Evolutionary conservation across 352 stramenopile species (phyloP), one percentile per base, ranked within the genome.

Genomic region (Pythium folliculosum): DNA sequence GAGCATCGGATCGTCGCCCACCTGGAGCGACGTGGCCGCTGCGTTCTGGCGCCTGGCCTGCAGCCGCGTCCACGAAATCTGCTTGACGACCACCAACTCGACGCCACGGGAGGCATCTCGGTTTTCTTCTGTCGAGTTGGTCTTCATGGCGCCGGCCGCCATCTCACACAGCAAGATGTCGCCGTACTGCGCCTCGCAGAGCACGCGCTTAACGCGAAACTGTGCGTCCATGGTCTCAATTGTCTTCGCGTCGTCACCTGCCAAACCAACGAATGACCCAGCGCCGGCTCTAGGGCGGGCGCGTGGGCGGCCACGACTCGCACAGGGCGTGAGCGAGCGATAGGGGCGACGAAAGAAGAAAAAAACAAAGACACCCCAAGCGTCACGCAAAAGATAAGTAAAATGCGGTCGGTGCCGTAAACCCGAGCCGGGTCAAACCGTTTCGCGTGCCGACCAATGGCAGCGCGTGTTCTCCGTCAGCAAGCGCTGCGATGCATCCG

Each of bases 161-260:
- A 61, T 17, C 38, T 67, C 58, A 35, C 65, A 72, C 5, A 72
- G 65, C 35, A 72, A 49, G 44, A 72, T 55, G 8, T 72, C 65
- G 38, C 65, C 65, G 19, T 64, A 72, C 53, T 72, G 65, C 44
- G 65, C 65, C 3, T 52, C 43, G 44, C 66, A 53, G 3, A 72
- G 66, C 49, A 71, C 65, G 10, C 63, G 55, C 17, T 61, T 27
- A 47, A 70, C 50, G 9, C 56, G 63, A 25, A 61, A 70, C 55
- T 55, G 44, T 2, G 35, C 22, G 16, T 65, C 63, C 63, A 64
- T 60, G 16, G 44, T 25, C 44, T 47, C 40, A 16, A 4, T 16
- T 47, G 10, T 5, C 40, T 16, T 47, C 44, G 44, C 16, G 44
- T 49, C 44, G 44, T 49, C 44, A 49, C 22, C 44, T 25, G 50